Base-by-base conservation (phyloP, 2,329 filamentous ascomycete genomes). In the Metarhizium brunneum region DNA sequence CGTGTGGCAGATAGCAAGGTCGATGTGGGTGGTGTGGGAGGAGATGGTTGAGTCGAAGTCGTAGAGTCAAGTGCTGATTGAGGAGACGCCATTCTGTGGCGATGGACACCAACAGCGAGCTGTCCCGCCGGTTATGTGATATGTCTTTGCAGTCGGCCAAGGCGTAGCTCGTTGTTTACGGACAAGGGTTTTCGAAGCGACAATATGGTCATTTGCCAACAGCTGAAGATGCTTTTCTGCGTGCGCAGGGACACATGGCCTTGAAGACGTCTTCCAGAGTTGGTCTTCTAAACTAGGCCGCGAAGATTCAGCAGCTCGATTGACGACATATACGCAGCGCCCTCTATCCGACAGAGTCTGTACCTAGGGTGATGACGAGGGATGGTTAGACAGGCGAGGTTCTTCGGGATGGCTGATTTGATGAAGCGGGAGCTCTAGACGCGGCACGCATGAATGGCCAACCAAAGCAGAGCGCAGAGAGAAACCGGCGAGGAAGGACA, bases 11-110 rank as follows among this genome's bases (percentile, higher is more conserved):
- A 30, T 29, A 43, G 29, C 10, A 14, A 13, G 6, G 20, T 47
- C 29, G 52, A 30, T 32, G 25, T 36, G n/a, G 59, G 35, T 7
- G 57, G 53, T 6, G 57, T 35, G 10, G 32, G 57, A 16, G 58
- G 53, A n/a, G 64, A 60, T 25, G 54, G 49, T n/a, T 55, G 54
- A 49, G 56, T 50, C 8, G 47, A 25, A 35, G 36, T 40, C 25
- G 52, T 40, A 30, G 52, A 53, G n/a, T 18, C 49, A 32, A 54
- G 38, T 35, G 25, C 51, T 29, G 56, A 51, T 49, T 52, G 47
- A 13, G 47, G 50, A 6, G 56, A 54, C 18, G 56, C 47, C 56
- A 58, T 58, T 47, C 7, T 49, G 38, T 20, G 32, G 25, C 38
- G 32, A n/a, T 20, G 6, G n/a, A 51, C 45, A 52, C 48, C 48